Evolutionary conservation across 345 rosid genomes (phyloP).

Genomic region (Geranium brycei): DNA sequence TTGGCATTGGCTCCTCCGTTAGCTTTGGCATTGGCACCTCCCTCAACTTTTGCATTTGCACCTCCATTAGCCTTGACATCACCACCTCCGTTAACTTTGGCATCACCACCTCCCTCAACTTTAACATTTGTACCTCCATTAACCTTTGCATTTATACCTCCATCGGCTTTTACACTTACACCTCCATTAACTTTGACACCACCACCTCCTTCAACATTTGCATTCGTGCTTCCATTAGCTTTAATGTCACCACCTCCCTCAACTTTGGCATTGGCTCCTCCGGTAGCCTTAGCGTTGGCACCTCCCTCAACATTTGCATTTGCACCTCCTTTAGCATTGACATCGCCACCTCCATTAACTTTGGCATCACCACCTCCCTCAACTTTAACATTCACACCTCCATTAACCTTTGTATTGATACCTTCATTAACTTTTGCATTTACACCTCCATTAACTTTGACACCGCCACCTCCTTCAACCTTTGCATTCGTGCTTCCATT

Average conservation of each 20-base stretch:
- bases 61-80: not conserved
- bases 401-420: too few species aligned
- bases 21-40: not conserved
- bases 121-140: not conserved
- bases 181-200: too few species aligned
- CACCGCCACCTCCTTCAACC: not conserved
- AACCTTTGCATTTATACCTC: too few species aligned
- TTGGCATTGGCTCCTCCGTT: not conserved
- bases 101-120: not conserved
- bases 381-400: not conserved
- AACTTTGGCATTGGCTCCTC: not conserved
- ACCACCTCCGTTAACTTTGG: not conserved
- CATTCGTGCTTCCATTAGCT: not conserved
- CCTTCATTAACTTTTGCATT: not conserved
- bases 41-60: not conserved
- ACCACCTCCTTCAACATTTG: not conserved
- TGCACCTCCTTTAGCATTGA: not conserved
- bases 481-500: not conserved
- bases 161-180: too few species aligned
- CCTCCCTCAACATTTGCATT: not conserved
- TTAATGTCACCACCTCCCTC: not conserved
- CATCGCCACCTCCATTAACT: not conserved
- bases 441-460: too few species aligned
- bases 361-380: not conserved
- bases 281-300: not conserved